Evolutionary conservation across 2,329 filamentous ascomycete genomes (phyloP), one percentile per base, ranked within the genome.

Genomic region (Dothistroma pini): DNA sequence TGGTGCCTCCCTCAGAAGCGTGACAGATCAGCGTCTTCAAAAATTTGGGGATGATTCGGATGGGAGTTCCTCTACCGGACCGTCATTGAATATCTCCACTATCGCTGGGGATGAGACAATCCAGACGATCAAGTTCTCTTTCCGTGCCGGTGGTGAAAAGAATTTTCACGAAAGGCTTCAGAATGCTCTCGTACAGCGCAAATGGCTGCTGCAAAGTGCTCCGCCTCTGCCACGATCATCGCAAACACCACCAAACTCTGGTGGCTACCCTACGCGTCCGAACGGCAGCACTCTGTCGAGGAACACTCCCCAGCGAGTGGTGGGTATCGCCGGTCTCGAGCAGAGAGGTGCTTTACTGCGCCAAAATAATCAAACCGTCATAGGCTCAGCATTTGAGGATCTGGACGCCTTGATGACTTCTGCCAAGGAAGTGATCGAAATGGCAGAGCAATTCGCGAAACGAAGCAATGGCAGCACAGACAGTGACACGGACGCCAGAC

Each of bases 381-480:
- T 99, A 66, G 93, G 93, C 29, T 92, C 86, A 66, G 93, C 95
- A 0, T 99, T 99, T 70, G 93, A 97, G 73, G 95, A 99, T 71
- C 84, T 99, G 0, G 93, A 97, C 73, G 93, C 95, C 3, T 81
- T 99, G 41, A 99, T 97, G 93, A 91, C 93, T 2, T 97, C 93
- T 3, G 95, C 95, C 5, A 97, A 97, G 73, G 91, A 99, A 73
- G 91, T 99, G 54, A 89, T 97, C 55, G 91, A 92, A 5, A 86
- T 99, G 48, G 95, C 95, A 0, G 93, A 97, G 75, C 87, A 87
- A 16, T 93, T 97, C 68, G 87, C 91, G 1, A 82, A 86, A 12
- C 89, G 93, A 71, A 75, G 77, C 60, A 77, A 80, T 21, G 84
- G 83, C 22, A 83, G 81, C n/a, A 83, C 75, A 44, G 74, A 72